Evolutionary conservation across 176 grass and related monocot genomes (phyloP).

Genomic region (Thalia dealbata): DNA sequence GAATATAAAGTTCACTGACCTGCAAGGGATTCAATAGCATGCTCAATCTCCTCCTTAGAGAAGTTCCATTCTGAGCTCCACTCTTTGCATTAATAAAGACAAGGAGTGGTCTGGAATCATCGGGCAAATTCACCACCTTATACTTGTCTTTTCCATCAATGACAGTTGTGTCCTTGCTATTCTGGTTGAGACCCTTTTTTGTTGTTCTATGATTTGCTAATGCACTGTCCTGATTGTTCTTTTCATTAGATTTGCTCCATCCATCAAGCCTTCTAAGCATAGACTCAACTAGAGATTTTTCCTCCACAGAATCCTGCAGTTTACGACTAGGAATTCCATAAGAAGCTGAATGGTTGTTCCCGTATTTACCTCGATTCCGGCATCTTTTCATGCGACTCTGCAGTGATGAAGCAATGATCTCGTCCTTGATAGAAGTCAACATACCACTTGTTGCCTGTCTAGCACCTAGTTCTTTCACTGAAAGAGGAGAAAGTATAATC

Average conservation of each 20-base stretch:
- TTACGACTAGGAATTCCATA: conserved; percentile 18
- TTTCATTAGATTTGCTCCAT: conserved; percentile 37
- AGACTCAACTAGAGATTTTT: conserved; percentile 34
- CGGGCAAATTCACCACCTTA: conserved; percentile 51
- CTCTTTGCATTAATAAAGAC: conserved; percentile 97
- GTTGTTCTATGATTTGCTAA: conserved; percentile 28
- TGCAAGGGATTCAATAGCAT: conserved; percentile 81
- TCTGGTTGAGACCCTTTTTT: conserved; percentile 30
- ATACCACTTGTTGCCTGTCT: conserved; percentile 30
- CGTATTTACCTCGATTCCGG: conserved; percentile 33
- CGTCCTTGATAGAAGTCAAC: conserved; percentile 53
- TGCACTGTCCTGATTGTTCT: conserved; percentile 21
- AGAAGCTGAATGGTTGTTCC: conserved; percentile 25
- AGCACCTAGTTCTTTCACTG: conserved; percentile 51
- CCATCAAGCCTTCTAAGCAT: conserved; percentile 41
- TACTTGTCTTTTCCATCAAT: conserved; percentile 34
- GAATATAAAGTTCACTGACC: conserved; percentile 29
- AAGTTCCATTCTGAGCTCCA: conserved; percentile 58
- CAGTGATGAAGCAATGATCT: conserved; percentile 32
- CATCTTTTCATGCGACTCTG: conserved; percentile 36
- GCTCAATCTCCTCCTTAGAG: conserved; percentile 82
- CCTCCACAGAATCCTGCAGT: conserved; percentile 8
- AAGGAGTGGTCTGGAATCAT: conserved; percentile 67
- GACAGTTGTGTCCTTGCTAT: conserved; percentile 17
- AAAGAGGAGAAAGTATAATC: conserved; percentile 68